A percentile compares a stretch with the other conserved stretches of the same genome.
phyloP scores from a whole-genome alignment of 2,329 filamentous ascomycete genomes.

The Phialophora macrospora region DNA sequence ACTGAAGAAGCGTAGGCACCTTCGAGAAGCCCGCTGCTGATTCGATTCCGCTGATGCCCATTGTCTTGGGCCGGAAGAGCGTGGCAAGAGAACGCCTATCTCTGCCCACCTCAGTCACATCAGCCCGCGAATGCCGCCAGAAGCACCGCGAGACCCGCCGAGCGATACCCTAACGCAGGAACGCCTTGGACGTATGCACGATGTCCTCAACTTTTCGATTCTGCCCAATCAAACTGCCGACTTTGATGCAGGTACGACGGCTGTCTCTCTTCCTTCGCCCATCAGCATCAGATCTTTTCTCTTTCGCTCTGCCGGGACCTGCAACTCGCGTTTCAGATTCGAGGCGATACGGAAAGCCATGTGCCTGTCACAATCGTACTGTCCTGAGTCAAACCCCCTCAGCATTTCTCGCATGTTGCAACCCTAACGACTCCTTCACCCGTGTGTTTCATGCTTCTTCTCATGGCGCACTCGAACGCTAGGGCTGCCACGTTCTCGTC shows the following conservation, averaged over 20 bases:
- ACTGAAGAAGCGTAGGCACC: conserved; percentile 24
- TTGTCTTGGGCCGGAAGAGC: conserved; percentile 15
- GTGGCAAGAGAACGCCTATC: conserved; percentile 24
- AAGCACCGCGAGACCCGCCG: conserved; percentile 28
- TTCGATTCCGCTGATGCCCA: conserved; percentile 29
- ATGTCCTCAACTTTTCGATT: conserved; percentile 7
- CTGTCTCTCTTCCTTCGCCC: conserved; percentile 21
- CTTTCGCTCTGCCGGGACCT: conserved; percentile 22
- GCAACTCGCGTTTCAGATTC: conserved; percentile 39
- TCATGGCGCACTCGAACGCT: conserved; percentile 8
- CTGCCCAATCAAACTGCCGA: conserved; percentile 21
- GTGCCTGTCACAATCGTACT: conserved; percentile 28
- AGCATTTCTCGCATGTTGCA: conserved; percentile 14
- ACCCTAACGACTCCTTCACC: conserved; percentile 15
- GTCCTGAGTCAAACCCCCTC: background rate
- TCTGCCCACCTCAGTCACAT: conserved; percentile 18
- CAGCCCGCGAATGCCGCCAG: conserved; percentile 27
- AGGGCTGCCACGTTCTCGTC: conserved; percentile 20
- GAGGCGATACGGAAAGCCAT: conserved; percentile 34
- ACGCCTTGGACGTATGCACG: conserved; percentile 21
- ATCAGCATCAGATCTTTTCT: conserved; percentile 23
- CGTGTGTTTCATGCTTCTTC: conserved; percentile 9
- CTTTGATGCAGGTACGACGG: conserved; percentile 35
- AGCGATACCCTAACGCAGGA: conserved; percentile 32
- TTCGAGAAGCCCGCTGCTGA: conserved; percentile 35